Evolutionary conservation across 2,329 filamentous ascomycete species (phyloP).

Genomic region (Thyridium curvatum): DNA sequence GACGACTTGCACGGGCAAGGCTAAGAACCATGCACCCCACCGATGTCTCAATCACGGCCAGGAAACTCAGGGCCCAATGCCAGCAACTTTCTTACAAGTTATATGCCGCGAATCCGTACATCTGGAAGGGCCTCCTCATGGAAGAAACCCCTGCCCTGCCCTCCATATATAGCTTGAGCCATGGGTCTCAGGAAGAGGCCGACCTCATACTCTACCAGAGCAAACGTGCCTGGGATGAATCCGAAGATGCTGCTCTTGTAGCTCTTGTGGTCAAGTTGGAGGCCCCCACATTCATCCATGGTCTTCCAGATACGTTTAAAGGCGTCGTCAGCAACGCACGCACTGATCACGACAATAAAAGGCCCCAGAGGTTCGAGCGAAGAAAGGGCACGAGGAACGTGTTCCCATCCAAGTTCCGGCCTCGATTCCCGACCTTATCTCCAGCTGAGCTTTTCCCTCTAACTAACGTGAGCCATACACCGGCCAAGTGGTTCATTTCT

Average conservation of each 20-base stretch:
- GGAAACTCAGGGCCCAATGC: too few species aligned
- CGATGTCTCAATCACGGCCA: too few species aligned
- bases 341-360: background rate
- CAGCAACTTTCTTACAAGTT: too few species aligned
- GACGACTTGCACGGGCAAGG: conserved; percentile 4
- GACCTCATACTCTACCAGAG: conserved; percentile 5
- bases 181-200: conserved; percentile 10
- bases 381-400: background rate
- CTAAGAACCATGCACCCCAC: background rate
- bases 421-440: background rate
- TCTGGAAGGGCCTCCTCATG: conserved; percentile 10
- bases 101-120: conserved; percentile 10
- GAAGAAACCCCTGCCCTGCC: conserved; percentile 1
- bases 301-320: background rate
- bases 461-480: too few species aligned
- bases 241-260: conserved; percentile 8
- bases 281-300: conserved; percentile 2
- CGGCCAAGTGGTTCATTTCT: conserved; percentile 3
- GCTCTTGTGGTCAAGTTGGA: conserved; percentile 9
- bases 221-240: conserved; percentile 10
- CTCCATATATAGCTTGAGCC: background rate
- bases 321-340: background rate
- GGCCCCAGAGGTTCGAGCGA: background rate
- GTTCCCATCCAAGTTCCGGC: conserved; percentile 1
- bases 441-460: conserved; percentile 1